Percentiles rank a stretch among this genome's conserved stretches.
These are phyloP conservation scores for Xylariaceae sp. DNA, from an alignment of 2,329 filamentous ascomycete species.

Conservation along the genomic window DNA sequence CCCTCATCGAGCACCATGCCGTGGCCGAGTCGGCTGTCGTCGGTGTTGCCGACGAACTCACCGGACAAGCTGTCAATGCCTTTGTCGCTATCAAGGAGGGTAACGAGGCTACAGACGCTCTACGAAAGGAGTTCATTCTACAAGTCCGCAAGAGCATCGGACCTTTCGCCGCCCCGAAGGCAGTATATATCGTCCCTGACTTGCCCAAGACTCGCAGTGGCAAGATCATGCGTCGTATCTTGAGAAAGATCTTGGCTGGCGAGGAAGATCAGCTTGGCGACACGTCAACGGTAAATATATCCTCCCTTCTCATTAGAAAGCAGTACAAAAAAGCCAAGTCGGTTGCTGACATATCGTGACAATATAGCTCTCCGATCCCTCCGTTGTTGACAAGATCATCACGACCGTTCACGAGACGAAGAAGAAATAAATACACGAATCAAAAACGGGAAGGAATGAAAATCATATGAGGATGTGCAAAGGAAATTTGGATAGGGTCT, in stretches of 20 bases:
- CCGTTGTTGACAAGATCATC: slow-evolving; percentile 87
- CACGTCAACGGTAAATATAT: slow-evolving; percentile 73
- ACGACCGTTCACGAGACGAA: slow-evolving; percentile 64
- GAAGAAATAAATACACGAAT: slow-evolving; percentile 46
- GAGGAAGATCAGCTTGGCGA: slow-evolving; percentile 97
- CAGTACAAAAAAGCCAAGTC: no score
- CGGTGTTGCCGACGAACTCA: slow-evolving; percentile 87
- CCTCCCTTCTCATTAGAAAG: no score
- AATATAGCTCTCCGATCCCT: slow-evolving; percentile 77
- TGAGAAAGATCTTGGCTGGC: slow-evolving; percentile 94
- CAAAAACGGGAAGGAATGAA: slow-evolving; percentile 6
- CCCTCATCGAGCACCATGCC: slow-evolving; percentile 83
- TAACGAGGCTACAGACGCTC: slow-evolving; percentile 68
- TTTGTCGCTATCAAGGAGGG: slow-evolving; percentile 91
- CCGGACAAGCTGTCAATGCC: slow-evolving; percentile 94
- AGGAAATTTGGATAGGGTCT: slow-evolving; percentile 8
- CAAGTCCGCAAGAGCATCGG: slow-evolving; percentile 97
- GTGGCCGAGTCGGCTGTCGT: slow-evolving; percentile 96
- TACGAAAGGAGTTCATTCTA: slow-evolving; percentile 88
- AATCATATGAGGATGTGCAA: slow-evolving; percentile 6
- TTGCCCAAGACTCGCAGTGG: slow-evolving; percentile 95
- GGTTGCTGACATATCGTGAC: slow-evolving; percentile 5
- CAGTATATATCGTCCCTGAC: slow-evolving; percentile 84
- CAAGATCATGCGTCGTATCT: slow-evolving; percentile 97
- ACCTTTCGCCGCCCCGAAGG: slow-evolving; percentile 94